Base-by-base conservation (phyloP, 2,329 filamentous ascomycete species). In the Penicillium polonicum region DNA sequence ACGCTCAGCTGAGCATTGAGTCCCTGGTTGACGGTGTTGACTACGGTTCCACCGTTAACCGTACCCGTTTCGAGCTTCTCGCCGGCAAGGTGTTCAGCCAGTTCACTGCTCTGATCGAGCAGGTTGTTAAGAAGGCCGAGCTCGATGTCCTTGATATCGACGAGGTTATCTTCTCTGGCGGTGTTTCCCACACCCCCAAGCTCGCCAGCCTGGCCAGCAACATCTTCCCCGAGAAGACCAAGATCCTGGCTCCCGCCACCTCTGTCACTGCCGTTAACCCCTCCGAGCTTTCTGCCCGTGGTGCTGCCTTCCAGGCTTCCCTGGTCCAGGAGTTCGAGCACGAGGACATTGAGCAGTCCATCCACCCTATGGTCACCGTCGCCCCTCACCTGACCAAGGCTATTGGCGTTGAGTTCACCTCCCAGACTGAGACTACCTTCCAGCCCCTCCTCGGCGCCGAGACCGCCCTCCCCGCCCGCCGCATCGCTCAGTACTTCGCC, bases 241-340 rank as follows among this genome's bases (percentile, higher is more conserved):
- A 79, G 46, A 85, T 99, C 68, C 83, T 93, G 63, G 90, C 94
- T 1, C 94, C 93, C 44, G 88, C 92, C 57, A 96, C 92, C 54
- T 85, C 81, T 65, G 69, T 88, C 39, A 82, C 82, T 27, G 89
- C 93, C 62, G 87, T 97, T 79, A 97, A 97, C 84, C 94, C 94
- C 63, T 94, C 91, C 4, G 93, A 97, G 80, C 84, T 97, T 55
- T 82, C 88, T 69, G 89, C 90, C 62, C 88, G 94, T 63, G 94
- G 94, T 72, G 94, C 94, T 60, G 93, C 94, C 33, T 91, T 99
- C 68, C 94, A 99, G 79, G 94, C 94, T 38, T 95, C 88, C 60
- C 82, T 99, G 63, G 91, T 99, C 75, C 88, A 92, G 76, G 93
- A 96, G 76, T 99, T 96, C 77, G 94, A 99, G 69, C 83, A 86